Base-by-base conservation (phyloP, 495 filamentous ascomycete species). In the Choiromyces venosus region DNA sequence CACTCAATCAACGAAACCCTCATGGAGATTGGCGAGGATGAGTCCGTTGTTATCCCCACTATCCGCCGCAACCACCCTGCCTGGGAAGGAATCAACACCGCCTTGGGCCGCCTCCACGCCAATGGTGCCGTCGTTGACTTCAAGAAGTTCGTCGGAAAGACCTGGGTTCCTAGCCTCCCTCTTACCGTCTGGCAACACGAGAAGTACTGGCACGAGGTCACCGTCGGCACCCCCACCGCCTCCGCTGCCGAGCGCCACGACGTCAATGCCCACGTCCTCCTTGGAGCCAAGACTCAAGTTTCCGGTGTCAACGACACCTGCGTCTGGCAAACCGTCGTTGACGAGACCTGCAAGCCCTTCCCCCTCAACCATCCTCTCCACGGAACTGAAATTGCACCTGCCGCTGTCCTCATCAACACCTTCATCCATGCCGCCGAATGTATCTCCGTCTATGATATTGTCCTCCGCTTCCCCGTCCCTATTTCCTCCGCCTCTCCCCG, bases 111-210 rank as follows among this genome's bases (percentile, higher is more conserved):
- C 82, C 25, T 86, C 76, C n/a, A 83, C 73, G 35, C 79, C 25
- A 85, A 83, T 73, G 88, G 88, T 6, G 79, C 79, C 35, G 19
- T 67, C 16, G 78, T 88, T 18, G 81, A 86, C 70, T 84, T 86
- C 65, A 80, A 82, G 69, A 78, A 75, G 33, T 82, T 87, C 75
- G 85, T 67, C 79, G 81, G 0, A 75, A 81, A 67, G 38, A 83
- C 29, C 69, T 87, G 65, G 84, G 82, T 67, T 81, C 85, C 69
- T 74, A 86, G 65, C 82, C 85, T 74, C 75, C 85, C 73, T 84
- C 86, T 73, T 77, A 83, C 81, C 12, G 69, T 83, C 10, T 90
- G 88, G 88, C 83, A 85, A 67, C 84, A 88, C 75, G 81, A 81
- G 40, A 83, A 82, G 65, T 86, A 86, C 75, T 89, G 87, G 87